These are phyloP conservation scores for Capillidium heterosporum DNA, from an alignment of 371 early-diverging fungal species.

Conservation along the genomic window DNA sequence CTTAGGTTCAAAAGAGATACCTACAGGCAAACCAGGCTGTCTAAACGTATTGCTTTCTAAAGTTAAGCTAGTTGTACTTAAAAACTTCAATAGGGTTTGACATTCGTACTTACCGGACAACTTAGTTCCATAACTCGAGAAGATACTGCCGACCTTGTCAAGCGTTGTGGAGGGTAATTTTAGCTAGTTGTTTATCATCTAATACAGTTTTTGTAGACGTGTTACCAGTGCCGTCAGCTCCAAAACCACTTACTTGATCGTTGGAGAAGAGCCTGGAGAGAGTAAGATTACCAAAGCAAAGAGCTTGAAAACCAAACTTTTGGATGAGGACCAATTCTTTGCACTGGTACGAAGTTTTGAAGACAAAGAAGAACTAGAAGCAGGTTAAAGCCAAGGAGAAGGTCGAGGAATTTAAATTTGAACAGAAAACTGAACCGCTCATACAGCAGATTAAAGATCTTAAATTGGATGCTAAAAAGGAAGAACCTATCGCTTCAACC, in stretches of 20 bases:
- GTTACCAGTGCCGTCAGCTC: conserved; percentile 70
- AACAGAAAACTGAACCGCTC: not conserved
- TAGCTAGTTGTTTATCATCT: not conserved
- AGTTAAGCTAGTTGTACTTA: conserved; percentile 58
- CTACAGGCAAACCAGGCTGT: conserved; percentile 61
- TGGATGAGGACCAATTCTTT: conserved; percentile 84
- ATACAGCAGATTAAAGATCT: not conserved
- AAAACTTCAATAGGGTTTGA: conserved; percentile 48
- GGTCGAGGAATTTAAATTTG: not conserved
- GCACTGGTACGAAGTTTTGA: conserved; percentile 46
- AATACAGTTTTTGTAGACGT: conserved; percentile 25
- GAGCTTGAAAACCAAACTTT: conserved; percentile 38
- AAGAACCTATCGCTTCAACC: no score
- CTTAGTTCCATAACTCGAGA: conserved; percentile 58
- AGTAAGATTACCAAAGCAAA: conserved; percentile 79
- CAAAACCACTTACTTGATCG: conserved; percentile 80
- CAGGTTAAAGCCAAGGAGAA: conserved; percentile 17
- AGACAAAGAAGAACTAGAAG: conserved; percentile 12
- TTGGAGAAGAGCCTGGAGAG: conserved; percentile 87
- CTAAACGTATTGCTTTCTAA: conserved; percentile 50
- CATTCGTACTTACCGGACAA: conserved; percentile 92
- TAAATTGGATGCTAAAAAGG: no score
- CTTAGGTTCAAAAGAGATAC: conserved; percentile 55
- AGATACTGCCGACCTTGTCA: conserved; percentile 61
- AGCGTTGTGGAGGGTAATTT: conserved; percentile 70